Percentiles rank a stretch among this genome's conserved stretches.
These are phyloP conservation scores for Trypanosomatidae sp. DNA, from an alignment of 208 protist species.

Conservation along the genomic window DNA sequence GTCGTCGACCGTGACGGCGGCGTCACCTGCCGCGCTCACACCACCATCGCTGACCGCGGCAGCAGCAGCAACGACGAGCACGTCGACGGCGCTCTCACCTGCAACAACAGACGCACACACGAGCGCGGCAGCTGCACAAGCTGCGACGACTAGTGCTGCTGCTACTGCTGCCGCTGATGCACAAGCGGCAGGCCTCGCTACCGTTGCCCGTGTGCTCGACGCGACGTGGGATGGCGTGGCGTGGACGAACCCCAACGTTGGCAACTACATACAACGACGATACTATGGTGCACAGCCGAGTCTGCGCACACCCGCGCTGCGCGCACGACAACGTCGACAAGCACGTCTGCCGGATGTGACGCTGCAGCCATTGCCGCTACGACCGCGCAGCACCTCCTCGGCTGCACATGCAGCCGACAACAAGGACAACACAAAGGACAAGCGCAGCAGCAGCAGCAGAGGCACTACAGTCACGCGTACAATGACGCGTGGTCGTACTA, in stretches of 20 bases:
- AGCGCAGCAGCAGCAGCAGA: too few species aligned
- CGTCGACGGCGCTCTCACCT: not conserved
- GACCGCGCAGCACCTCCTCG: not conserved
- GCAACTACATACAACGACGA: conserved; percentile 77
- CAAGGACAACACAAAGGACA: too few species aligned
- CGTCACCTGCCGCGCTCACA: conserved; percentile 8
- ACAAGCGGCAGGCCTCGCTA: not conserved
- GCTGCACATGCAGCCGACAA: too few species aligned
- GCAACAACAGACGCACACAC: not conserved
- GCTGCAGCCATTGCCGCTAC: conserved; percentile 19
- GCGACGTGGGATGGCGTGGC: conserved; percentile 11
- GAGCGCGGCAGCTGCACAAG: not conserved
- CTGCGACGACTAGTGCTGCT: not conserved
- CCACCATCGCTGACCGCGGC: conserved; percentile 1
- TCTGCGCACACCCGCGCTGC: conserved; percentile 57
- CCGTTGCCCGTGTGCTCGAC: not conserved
- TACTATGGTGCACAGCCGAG: conserved; percentile 78
- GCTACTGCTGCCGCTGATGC: not conserved
- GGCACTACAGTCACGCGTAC: too few species aligned
- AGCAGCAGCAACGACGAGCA: not conserved
- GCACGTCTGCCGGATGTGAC: conserved; percentile 34
- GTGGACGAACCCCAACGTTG: conserved; percentile 80
- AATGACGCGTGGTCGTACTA: too few species aligned
- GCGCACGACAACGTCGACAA: conserved; percentile 17
- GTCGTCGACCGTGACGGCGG: conserved; percentile 4